A percentile compares a stretch with the other conserved stretches of the same genome.
Evolutionary conservation across 1,139 yeast species (phyloP).

Genomic region (Nakaseomyces uthaithaninus): DNA sequence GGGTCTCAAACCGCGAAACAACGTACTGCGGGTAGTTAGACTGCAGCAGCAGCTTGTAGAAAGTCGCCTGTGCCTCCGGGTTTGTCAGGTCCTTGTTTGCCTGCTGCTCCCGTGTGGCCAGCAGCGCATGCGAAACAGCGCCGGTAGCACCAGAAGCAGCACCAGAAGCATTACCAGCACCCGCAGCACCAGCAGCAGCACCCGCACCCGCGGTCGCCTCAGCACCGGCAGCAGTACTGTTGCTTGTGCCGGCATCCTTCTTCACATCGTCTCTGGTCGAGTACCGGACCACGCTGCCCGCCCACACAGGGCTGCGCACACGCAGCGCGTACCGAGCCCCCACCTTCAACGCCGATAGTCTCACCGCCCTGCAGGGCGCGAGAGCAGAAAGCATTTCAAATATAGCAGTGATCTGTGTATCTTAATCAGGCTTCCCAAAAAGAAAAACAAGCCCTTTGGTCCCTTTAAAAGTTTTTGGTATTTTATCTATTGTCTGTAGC

Average conservation of each 20-base stretch:
- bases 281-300: no score
- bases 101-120: conserved; percentile 67
- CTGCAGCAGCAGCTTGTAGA: conserved; percentile 62
- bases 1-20: conserved; percentile 82
- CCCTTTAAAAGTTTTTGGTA: no score
- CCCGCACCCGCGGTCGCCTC: not conserved
- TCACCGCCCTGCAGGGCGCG: not conserved
- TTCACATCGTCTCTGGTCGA: not conserved
- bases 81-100: conserved; percentile 71
- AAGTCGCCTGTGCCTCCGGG: conserved; percentile 68
- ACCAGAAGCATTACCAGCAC: not conserved
- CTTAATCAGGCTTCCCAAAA: no score
- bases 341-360: not conserved
- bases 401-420: not conserved
- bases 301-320: no score
- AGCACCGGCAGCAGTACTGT: not conserved
- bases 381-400: conserved; percentile 1
- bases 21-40: conserved; percentile 90
- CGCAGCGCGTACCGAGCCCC: no score
- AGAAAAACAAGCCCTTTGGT: no score
- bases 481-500: no score
- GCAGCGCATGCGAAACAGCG: conserved; percentile 29
- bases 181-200: not conserved
- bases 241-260: not conserved
- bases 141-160: not conserved